A percentile compares a stretch with the other conserved stretches of the same genome.
Conservation (phyloP, 208 protist species). For the Leishmania arabica region DNA sequence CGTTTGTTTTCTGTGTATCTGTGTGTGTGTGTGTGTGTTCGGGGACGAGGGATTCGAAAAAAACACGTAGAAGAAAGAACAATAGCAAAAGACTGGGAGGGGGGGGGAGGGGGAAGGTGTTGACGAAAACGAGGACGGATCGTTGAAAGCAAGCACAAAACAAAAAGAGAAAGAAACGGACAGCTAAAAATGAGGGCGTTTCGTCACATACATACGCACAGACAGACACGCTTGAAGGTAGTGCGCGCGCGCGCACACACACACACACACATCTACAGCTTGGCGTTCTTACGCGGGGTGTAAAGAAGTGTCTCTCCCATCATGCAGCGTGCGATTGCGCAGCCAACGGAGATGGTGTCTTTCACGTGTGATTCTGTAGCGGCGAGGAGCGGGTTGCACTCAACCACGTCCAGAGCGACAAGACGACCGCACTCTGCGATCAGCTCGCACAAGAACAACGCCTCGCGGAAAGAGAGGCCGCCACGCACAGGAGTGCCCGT, state of each 20-base stretch:
- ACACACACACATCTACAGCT: conserved; percentile 10
- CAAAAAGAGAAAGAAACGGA: not conserved
- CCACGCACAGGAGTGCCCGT: conserved; percentile 66
- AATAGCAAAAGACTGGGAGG: not conserved
- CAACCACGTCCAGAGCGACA: conserved; percentile 57
- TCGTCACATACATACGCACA: not conserved
- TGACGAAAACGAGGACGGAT: not conserved
- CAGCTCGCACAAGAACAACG: conserved; percentile 42
- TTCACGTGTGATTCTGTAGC: conserved; percentile 27
- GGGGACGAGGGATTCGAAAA: not conserved
- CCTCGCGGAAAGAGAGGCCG: conserved; percentile 59
- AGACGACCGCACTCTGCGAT: conserved; percentile 53
- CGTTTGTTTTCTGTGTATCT: too few relatives aligned
- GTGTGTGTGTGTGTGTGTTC: not conserved
- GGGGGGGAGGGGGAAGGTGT: too few relatives aligned
- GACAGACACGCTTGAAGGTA: not conserved
- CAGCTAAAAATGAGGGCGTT: not conserved
- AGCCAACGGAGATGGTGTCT: conserved; percentile 49
- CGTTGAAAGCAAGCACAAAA: not conserved
- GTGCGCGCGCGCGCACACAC: not conserved
- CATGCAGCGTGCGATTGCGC: conserved; percentile 47
- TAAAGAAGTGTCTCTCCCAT: conserved; percentile 52
- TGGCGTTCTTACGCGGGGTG: conserved; percentile 22
- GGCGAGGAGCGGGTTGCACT: conserved; percentile 70
- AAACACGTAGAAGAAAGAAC: not conserved